Evolutionary conservation across 176 grass and related monocot genomes (phyloP).

Genomic region (Stipa capillata): DNA sequence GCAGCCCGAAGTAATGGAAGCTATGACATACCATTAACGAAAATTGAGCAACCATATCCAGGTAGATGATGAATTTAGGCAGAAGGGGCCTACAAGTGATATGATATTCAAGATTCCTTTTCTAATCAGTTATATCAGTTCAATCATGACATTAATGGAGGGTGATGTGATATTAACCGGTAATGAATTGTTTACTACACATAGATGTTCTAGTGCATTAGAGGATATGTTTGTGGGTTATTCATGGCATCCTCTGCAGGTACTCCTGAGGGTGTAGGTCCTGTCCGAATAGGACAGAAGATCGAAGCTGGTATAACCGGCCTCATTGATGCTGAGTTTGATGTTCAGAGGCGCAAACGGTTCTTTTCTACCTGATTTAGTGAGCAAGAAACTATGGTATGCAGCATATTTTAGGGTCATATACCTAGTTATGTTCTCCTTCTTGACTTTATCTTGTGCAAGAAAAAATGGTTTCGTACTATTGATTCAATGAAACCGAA

Average conservation of each 20-base stretch:
- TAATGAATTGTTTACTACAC: slow-evolving; percentile 3
- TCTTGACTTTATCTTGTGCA: too few relatives aligned
- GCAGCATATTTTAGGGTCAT: too few relatives aligned
- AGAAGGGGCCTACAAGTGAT: slow-evolving; percentile 86
- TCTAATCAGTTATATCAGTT: slow-evolving; percentile 93
- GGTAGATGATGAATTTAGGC: slow-evolving; percentile 82
- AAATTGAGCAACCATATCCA: slow-evolving; percentile 9
- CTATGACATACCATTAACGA: neutral
- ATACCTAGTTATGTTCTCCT: too few relatives aligned
- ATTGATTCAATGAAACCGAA: too few relatives aligned
- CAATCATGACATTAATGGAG: slow-evolving; percentile 83
- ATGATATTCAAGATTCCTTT: slow-evolving; percentile 96
- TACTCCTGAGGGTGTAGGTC: slow-evolving; percentile 83
- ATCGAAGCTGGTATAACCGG: slow-evolving; percentile 90
- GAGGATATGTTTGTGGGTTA: neutral
- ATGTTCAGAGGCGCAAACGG: slow-evolving; percentile 66
- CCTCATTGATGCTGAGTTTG: slow-evolving; percentile 81
- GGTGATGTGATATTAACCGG: slow-evolving; percentile 94
- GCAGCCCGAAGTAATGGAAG: neutral
- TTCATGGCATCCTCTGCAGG: slow-evolving; percentile 27
- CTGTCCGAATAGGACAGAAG: slow-evolving; percentile 76
- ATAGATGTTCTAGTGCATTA: neutral
- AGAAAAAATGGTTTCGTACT: too few relatives aligned
- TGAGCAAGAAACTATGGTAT: slow-evolving; percentile 8
- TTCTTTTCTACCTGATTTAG: slow-evolving; percentile 32